Conservation (phyloP, 2,329 filamentous ascomycete genomes). For the Nemania sp. region DNA sequence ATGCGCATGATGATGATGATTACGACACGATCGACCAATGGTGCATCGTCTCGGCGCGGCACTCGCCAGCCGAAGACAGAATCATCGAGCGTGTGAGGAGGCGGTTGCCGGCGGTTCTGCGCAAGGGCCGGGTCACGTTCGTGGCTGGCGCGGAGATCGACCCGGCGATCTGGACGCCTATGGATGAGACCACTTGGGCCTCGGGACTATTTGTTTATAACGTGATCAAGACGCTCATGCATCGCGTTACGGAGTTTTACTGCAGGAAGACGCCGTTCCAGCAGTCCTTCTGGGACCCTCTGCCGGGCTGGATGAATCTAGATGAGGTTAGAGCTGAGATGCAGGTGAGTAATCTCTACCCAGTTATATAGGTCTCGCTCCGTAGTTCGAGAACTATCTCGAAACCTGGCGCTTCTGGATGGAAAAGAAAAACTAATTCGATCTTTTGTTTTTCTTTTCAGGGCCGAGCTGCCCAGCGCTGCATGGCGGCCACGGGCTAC, state of each 20-base stretch:
- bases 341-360: constrained; percentile 24
- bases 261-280: not conserved
- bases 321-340: constrained; percentile 28
- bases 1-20: too few species aligned
- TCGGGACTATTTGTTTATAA: constrained; percentile 24
- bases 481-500: constrained; percentile 22
- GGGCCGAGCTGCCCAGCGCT: constrained; percentile 25
- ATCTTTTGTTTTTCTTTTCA: too few species aligned
- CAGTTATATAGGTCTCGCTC: not conserved
- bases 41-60: constrained; percentile 16
- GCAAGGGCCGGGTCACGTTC: constrained; percentile 12
- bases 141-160: not conserved
- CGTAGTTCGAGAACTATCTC: too few species aligned
- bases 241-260: constrained; percentile 20
- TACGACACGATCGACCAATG: constrained; percentile 19
- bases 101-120: constrained; percentile 12
- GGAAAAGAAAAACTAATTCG: too few species aligned
- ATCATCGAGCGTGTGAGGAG: constrained; percentile 11
- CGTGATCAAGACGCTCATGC: constrained; percentile 24
- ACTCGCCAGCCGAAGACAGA: not conserved
- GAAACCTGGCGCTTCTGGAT: too few species aligned
- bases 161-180: constrained; percentile 19
- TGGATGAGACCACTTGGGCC: constrained; percentile 6
- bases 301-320: constrained; percentile 24
- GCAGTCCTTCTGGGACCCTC: constrained; percentile 18